These are phyloP conservation scores for Coccomyxa sp. DNA, from an alignment of 139 green algal genomes.

Conservation along the genomic window DNA sequence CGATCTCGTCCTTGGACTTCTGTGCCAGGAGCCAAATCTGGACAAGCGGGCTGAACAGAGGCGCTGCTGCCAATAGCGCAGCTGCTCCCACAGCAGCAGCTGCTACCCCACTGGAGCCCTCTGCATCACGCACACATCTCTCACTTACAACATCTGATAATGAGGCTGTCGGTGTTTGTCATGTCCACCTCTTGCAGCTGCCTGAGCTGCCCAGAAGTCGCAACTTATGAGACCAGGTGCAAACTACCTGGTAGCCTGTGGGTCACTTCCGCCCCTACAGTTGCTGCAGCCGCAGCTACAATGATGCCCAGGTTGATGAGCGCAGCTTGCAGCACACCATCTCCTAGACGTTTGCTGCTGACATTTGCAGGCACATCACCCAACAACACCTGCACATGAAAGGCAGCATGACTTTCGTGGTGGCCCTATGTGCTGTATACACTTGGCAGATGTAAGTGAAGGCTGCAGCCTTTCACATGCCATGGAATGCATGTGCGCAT, in stretches of 20 bases:
- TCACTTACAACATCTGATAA: too few relatives aligned
- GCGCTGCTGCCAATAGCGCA: conserved; percentile 24
- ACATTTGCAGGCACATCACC: conserved; percentile 44
- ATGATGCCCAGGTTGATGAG: conserved; percentile 7
- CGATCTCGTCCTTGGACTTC: conserved; percentile 61
- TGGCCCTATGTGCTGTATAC: too few relatives aligned
- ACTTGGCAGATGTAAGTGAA: too few relatives aligned
- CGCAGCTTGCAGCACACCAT: conserved; percentile 28
- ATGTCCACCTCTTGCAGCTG: too few relatives aligned
- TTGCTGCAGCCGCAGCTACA: conserved; percentile 14
- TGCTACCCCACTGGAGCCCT: background rate
- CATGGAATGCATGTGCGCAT: too few relatives aligned
- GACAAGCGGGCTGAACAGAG: conserved; percentile 55
- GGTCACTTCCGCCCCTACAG: conserved; percentile 15
- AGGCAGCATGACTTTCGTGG: too few relatives aligned
- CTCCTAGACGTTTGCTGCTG: conserved; percentile 44
- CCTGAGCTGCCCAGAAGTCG: too few relatives aligned
- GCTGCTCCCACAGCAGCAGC: conserved; percentile 6
- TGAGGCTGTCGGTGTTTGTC: background rate
- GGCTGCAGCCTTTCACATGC: too few relatives aligned
- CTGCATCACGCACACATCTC: background rate
- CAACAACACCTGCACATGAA: conserved; percentile 49
- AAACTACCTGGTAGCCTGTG: conserved; percentile 26
- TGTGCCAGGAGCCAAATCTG: conserved; percentile 49
- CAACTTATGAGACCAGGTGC: conserved; percentile 1